Base-by-base conservation (phyloP, 2,329 filamentous ascomycete species). In the Talaromyces sp. region DNA sequence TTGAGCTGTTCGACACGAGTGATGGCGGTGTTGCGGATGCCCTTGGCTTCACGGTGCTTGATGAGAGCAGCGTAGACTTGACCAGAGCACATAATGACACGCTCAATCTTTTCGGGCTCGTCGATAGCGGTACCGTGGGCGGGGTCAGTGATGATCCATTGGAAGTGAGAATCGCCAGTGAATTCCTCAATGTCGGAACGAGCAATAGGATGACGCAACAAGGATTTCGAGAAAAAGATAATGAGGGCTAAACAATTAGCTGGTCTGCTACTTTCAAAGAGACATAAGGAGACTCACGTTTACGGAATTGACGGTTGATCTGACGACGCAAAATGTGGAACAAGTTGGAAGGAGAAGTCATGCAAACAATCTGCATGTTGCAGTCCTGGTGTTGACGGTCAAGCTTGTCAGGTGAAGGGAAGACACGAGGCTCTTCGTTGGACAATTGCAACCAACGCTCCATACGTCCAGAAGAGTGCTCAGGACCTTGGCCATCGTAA, bases 231-330 rank as follows among this genome's bases (percentile, higher is more conserved):
- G 87, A 99, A 99, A 90, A 99, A 99, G 72, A 97, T 90, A 74
- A 98, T 85, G 65, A 99, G 88, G 72, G 95, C 92, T 94, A 8
- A 58, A 31, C 38, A 45, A 43, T 64, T 67, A 63, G 63, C 29
- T 43, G 11, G 27, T 43, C 29, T 49, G 15, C 36, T 22, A 45
- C 3, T 61, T n/a, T 8, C 2, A 51, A 17, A 6, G 10, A 58
- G 49, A 25, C 43, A 53, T 5, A 61, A 29, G 19, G 13, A 61
- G 49, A 85, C 91, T 88, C 85, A 95, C 92, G 95, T 85, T 99
- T 99, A 82, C 95, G 89, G 91, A 99, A 99, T 78, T 99, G 94
- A 75, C 95, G 89, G 86, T 98, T 93, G 89, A 99, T 97, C 83
- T 99, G 95, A 80, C 95, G 89, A 78, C 95, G 91, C 69, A 99